Evolutionary conservation across 1,284 basidiomycete species (phyloP), one percentile per base, ranked within the genome.

Genomic region (Apiotrichum porosum): DNA sequence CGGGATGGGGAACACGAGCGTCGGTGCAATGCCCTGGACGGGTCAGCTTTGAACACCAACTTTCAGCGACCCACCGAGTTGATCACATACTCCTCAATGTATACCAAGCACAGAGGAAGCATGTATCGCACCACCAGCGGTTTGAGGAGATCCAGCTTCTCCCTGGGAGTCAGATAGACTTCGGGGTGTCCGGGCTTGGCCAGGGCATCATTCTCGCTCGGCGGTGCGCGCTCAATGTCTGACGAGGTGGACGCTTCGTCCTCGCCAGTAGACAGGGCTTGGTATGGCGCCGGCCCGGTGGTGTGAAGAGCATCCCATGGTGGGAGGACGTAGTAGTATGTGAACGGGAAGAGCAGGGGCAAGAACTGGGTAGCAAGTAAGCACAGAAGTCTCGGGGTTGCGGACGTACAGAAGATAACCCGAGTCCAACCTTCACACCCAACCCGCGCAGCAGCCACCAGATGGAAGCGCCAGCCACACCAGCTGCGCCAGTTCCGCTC

Each of bases 381-480:
- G 42, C 9, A 37, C 37, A 32, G n/a, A n/a, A n/a, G n/a, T n/a
- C n/a, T n/a, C n/a, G n/a, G n/a, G n/a, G n/a, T 28, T 28, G 8
- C 12, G 8, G 8, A 57, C 61, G 55, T 37, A 73, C 62, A 21
- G 66, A 72, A 8, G 86, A 90, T 15, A 92, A 65, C 1, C 88
- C 85, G 19, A 98, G 82, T 0, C 93, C 95, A 8, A 75, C 65
- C 41, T 82, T 80, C 6, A 98, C 89, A 13, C 94, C 94, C 1
- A 95, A 73, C 0, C 83, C 82, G 30, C 95, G 79, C 1, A 97
- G 76, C 56, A 91, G 78, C 94, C 94, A 97, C 94, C 94, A 98
- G 6, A 95, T 69, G 33, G 85, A 85, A 0, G 94, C 92, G 6
- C 94, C 95, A 0, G 86, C 85, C 5, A 97, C 80, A 0, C 94